These are phyloP conservation scores for Tulasnella sp. DNA, from an alignment of 768 basidiomycete species.

Conservation along the genomic window DNA sequence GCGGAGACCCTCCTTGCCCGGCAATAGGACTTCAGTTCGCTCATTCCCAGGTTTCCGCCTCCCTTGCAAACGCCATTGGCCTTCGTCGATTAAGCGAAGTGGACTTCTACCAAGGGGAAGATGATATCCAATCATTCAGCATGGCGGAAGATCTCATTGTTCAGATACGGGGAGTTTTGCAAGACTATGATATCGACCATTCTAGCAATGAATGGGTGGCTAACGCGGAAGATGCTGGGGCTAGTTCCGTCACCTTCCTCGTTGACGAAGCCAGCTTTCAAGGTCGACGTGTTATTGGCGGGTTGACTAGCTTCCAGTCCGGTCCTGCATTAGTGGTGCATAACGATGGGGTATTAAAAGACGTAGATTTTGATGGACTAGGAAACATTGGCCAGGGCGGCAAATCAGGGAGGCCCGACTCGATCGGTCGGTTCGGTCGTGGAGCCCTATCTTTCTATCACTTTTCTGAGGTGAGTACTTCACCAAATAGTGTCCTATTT, in stretches of 20 bases:
- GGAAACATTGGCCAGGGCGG: neutral
- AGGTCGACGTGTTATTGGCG: conserved; percentile 34
- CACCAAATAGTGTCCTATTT: neutral
- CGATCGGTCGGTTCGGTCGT: conserved; percentile 7
- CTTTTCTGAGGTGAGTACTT: neutral
- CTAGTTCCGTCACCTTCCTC: neutral
- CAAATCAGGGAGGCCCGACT: neutral
- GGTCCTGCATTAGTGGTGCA: neutral
- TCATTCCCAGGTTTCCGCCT: neutral
- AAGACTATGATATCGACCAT: neutral
- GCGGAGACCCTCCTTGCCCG: neutral
- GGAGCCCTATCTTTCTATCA: conserved; percentile 12
- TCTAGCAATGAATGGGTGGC: conserved; percentile 9
- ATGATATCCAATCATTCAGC: neutral
- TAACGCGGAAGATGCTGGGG: conserved; percentile 2
- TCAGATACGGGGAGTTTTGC: neutral
- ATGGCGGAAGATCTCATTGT: neutral
- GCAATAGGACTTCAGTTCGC: neutral
- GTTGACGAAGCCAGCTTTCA: conserved; percentile 5
- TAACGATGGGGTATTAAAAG: neutral
- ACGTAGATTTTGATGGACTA: neutral
- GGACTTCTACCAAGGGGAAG: neutral
- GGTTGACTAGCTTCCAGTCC: neutral
- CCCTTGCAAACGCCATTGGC: neutral
- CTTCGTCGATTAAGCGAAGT: neutral